phyloP scores from a whole-genome alignment of 2,329 filamentous ascomycete species.

The Sporothrix brunneoviolacea region DNA sequence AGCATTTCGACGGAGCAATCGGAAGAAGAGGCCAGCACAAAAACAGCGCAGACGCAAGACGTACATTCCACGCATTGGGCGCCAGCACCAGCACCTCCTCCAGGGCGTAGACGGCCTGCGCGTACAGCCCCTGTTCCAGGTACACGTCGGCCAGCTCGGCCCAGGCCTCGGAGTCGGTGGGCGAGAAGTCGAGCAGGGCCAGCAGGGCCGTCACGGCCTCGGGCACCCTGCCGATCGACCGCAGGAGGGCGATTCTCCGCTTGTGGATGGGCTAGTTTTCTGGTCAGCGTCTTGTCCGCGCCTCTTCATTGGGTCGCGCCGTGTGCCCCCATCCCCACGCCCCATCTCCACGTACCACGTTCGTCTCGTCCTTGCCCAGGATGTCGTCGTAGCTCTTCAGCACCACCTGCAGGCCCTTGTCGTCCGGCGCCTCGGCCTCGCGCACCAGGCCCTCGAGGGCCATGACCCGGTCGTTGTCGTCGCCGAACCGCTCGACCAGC shows the following conservation, averaged over 20 bases:
- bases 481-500: constrained; percentile 73
- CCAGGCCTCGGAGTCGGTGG: constrained; percentile 91
- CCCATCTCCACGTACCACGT: constrained; percentile 65
- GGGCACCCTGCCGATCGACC: constrained; percentile 59
- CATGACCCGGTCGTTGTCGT: constrained; percentile 77
- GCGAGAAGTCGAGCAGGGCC: constrained; percentile 71
- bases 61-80: constrained; percentile 92
- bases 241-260: constrained; percentile 71
- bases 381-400: constrained; percentile 73
- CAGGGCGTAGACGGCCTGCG: constrained; percentile 78
- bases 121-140: constrained; percentile 66
- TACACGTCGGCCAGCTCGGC: constrained; percentile 86
- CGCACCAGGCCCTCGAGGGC: constrained; percentile 75
- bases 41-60: constrained; percentile 25
- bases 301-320: neutral
- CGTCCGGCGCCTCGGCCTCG: constrained; percentile 67
- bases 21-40: neutral
- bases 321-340: too few relatives aligned
- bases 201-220: constrained; percentile 72
- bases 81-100: constrained; percentile 84
- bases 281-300: constrained; percentile 6
- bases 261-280: constrained; percentile 89
- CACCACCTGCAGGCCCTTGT: constrained; percentile 59
- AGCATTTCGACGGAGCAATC: neutral
- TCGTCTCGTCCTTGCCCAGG: constrained; percentile 65